Conservation (phyloP, 2,329 filamentous ascomycete genomes). For the Apiospora rasikravindrae region DNA sequence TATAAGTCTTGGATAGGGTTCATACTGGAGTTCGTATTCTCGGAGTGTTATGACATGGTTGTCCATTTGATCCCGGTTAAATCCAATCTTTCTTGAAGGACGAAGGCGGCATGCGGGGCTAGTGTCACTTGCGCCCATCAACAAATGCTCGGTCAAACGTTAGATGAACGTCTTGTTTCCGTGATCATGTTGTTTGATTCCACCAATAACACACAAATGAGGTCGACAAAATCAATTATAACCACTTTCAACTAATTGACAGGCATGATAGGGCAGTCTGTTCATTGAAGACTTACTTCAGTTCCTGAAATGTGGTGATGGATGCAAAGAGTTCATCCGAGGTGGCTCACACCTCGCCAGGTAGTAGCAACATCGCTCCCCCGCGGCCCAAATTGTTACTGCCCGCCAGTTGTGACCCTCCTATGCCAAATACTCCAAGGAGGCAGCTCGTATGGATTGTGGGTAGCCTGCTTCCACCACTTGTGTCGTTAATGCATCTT, state of each 20-base stretch:
- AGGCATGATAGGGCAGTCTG: not conserved
- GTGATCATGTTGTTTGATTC: not conserved
- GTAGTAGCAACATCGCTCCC: conserved; percentile 28
- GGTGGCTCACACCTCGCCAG: conserved; percentile 33
- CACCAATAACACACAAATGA: not conserved
- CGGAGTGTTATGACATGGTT: not conserved
- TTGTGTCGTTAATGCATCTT: not conserved
- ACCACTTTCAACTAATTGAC: not conserved
- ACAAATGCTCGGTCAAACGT: not conserved
- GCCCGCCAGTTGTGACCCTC: conserved; percentile 86
- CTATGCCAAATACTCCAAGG: conserved; percentile 69
- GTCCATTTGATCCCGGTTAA: not conserved
- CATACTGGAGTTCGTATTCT: too few relatives aligned
- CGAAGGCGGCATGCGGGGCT: conserved; percentile 13
- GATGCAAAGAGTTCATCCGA: conserved; percentile 28
- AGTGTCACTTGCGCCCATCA: not conserved
- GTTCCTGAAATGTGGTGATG: conserved; percentile 10
- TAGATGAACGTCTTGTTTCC: not conserved
- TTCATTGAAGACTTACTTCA: not conserved
- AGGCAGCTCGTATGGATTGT: conserved; percentile 90
- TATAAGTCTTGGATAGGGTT: not conserved
- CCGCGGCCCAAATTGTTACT: conserved; percentile 55
- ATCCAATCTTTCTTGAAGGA: not conserved
- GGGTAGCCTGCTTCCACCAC: conserved; percentile 42
- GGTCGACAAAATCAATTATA: not conserved